phyloP scores from a whole-genome alignment of 169 alveolate species.

The Cryptosporidium bovis region DNA sequence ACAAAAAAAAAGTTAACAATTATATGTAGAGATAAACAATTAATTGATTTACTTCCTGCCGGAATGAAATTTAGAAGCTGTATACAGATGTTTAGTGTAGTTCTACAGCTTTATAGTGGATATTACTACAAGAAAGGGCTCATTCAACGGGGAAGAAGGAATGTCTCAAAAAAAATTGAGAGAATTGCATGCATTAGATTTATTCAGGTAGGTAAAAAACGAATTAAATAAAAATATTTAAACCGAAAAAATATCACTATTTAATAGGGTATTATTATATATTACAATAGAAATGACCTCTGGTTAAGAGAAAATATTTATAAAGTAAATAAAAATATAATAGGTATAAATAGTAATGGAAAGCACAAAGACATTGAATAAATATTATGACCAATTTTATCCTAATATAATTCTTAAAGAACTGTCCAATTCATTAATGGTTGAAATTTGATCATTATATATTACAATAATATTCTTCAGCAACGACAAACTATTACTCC shows the following conservation, averaged over 20 bases:
- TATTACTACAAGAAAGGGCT: neutral
- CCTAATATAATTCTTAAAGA: conserved; percentile 44
- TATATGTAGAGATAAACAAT: conserved; percentile 6
- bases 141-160: neutral
- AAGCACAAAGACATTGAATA: conserved; percentile 6
- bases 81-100: conserved; percentile 10
- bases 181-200: conserved; percentile 10
- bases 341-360: neutral
- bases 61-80: conserved; percentile 26
- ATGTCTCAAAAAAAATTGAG: conserved; percentile 1
- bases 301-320: conserved; percentile 18
- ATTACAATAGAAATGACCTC: conserved; percentile 22
- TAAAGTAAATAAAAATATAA: conserved; percentile 10
- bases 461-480: conserved; percentile 25
- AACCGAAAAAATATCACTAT: neutral
- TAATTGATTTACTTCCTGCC: conserved; percentile 1
- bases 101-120: conserved; percentile 22
- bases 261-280: conserved; percentile 33
- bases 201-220: conserved; percentile 44
- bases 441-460: conserved; percentile 40
- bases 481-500: conserved; percentile 35
- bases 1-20: neutral
- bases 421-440: conserved; percentile 35
- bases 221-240: neutral
- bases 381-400: neutral